Evolutionary conservation across 1,284 basidiomycete species (phyloP), one percentile per base, ranked within the genome.

Genomic region (Austroboletus niveus): DNA sequence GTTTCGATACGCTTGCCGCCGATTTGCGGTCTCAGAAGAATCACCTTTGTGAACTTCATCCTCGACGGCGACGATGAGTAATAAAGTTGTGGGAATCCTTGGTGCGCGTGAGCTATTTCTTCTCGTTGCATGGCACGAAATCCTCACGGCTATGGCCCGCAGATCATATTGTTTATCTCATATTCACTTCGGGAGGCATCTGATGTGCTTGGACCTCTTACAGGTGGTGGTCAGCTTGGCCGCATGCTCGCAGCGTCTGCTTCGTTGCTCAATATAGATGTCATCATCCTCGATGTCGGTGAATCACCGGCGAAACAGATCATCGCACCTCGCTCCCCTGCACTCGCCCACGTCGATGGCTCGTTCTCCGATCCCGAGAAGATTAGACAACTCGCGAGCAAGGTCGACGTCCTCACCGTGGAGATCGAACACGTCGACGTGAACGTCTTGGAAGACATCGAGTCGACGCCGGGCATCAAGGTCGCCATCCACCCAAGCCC

Each of bases 361-460:
- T 87, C 92, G 9, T 99, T 98, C 73, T 76, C 88, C 34, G 88
- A 94, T 64, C 80, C 89, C 4, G 73, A 73, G 22, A 89, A 91
- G 70, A 98, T 99, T 61, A 77, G 78, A 42, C 79, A 89, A 60
- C 82, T 99, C 17, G 93, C 94, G 0, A 59, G 70, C 20, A 84
- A 86, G 66, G 94, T 92, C 36, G 92, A 98, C 64, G 76, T 99
- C 38, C 75, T 99, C 49, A 99, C 97, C 0, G 87, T 97, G 48
- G 96, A 99, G 75, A 99, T 99, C 45, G 96, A 99, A 73, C 96
- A 99, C 65, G 94, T 99, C 51, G 85, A 97, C 62, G 92, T 82
- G 7, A 75, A 75, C 24, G 83, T 93, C 1, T 77, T 99, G 8
- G 84, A 87, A 51, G 76, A 84, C 40, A 77, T 93, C 8, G 78